These are phyloP conservation scores for Strigomonas culicis DNA, from an alignment of 208 protist species.

Conservation along the genomic window DNA sequence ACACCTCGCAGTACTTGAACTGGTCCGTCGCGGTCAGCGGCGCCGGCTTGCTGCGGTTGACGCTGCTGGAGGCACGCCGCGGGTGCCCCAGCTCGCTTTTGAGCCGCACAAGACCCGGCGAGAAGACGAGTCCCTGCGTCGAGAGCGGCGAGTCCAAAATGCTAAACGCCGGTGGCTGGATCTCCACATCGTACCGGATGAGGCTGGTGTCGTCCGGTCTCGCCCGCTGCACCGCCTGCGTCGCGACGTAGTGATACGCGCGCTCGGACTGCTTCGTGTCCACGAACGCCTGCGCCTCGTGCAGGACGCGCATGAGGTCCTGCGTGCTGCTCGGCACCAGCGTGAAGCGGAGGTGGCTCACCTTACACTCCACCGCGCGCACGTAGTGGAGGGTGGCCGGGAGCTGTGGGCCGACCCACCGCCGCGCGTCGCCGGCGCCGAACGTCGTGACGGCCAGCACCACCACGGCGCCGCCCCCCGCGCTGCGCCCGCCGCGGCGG, in stretches of 20 bases:
- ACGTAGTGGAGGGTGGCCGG: neutral
- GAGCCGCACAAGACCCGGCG: constrained; percentile 51
- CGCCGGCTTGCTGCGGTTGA: constrained; percentile 5
- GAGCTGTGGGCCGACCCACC: neutral
- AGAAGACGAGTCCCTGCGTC: constrained; percentile 41
- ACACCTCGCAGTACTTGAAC: constrained; percentile 17
- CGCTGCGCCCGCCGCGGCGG: neutral
- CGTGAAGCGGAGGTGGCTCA: constrained; percentile 49
- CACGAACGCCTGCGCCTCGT: constrained; percentile 54
- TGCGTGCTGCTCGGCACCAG: constrained; percentile 62
- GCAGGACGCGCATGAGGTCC: constrained; percentile 27
- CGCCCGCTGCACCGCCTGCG: constrained; percentile 32
- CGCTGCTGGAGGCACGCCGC: neutral
- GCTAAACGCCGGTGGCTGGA: constrained; percentile 50
- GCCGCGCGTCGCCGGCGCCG: neutral
- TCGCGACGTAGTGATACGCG: constrained; percentile 65
- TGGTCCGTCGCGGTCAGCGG: neutral
- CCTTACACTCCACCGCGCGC: constrained; percentile 27
- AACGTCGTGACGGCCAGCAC: neutral
- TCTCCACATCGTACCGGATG: constrained; percentile 55
- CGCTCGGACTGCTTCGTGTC: constrained; percentile 62
- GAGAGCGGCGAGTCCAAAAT: constrained; percentile 42
- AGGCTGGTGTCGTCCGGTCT: constrained; percentile 29
- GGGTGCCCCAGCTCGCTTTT: constrained; percentile 34
- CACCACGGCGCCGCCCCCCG: neutral